Conservation (phyloP, 2,329 filamentous ascomycete species). For the Tolypocladium endophyticum region DNA sequence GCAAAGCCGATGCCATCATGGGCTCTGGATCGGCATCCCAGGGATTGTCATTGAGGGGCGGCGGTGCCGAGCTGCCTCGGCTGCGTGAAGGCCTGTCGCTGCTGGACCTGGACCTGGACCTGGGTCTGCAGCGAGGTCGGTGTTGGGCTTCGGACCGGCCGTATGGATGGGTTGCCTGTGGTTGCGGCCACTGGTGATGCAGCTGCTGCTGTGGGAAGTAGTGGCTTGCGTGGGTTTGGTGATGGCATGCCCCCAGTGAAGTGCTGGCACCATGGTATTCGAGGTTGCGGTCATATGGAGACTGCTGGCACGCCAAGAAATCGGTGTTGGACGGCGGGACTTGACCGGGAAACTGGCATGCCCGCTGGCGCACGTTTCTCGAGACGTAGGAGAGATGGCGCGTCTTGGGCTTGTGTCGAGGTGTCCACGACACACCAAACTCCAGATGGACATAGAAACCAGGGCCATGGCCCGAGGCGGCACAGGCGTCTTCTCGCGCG, state of each 20-base stretch:
- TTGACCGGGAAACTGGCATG: neutral
- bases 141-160: neutral
- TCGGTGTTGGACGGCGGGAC: neutral
- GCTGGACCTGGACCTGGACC: neutral
- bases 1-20: conserved; percentile 15
- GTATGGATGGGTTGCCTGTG: neutral
- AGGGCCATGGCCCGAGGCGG: conserved; percentile 15
- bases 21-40: conserved; percentile 30
- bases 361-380: neutral
- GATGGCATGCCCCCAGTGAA: neutral
- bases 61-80: conserved; percentile 38
- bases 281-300: neutral
- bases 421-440: conserved; percentile 37
- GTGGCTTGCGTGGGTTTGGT: neutral
- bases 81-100: neutral
- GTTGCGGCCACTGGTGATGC: neutral
- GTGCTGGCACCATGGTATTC: neutral
- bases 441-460: conserved; percentile 38
- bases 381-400: conserved; percentile 22
- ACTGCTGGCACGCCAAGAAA: neutral
- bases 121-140: neutral
- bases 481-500: neutral
- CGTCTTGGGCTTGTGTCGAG: conserved; percentile 25
- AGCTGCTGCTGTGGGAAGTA: neutral
- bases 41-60: conserved; percentile 33